These are phyloP conservation scores for Dryas alaskensis DNA, from an alignment of 306 rosid species.

Conservation along the genomic window DNA sequence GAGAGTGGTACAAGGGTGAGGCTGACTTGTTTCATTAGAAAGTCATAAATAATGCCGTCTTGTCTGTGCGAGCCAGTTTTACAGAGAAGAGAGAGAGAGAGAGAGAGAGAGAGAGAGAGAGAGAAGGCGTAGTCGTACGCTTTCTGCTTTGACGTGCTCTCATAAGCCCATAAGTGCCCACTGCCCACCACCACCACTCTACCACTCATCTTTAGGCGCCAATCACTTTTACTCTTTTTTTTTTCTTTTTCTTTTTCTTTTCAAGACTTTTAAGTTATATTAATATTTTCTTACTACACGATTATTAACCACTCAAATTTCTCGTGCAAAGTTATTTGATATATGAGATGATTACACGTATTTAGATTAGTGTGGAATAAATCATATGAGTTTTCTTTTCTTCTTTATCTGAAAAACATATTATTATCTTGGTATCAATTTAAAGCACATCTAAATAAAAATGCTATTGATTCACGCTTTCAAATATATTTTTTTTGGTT, in stretches of 20 bases:
- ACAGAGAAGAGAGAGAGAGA: not conserved
- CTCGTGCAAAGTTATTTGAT: too few relatives aligned
- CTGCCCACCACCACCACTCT: conserved; percentile 7
- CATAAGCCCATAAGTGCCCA: not conserved
- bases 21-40: conserved; percentile 25
- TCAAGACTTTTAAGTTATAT: not conserved
- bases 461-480: too few relatives aligned
- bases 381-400: too few relatives aligned
- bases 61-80: conserved; percentile 15
- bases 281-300: too few relatives aligned
- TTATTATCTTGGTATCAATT: too few relatives aligned
- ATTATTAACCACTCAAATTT: too few relatives aligned
- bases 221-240: not conserved
- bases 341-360: too few relatives aligned
- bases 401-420: too few relatives aligned
- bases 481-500: too few relatives aligned
- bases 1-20: conserved; percentile 1
- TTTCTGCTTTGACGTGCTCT: conserved; percentile 30
- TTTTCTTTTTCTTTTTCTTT: not conserved
- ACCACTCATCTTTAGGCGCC: conserved; percentile 10
- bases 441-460: too few relatives aligned
- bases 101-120: conserved; percentile 2
- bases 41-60: conserved; percentile 25
- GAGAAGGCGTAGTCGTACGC: conserved; percentile 18
- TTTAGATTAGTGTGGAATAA: too few relatives aligned